Evolutionary conservation across 257 asterid species (phyloP).

Genomic region (Cordia subcordata): DNA sequence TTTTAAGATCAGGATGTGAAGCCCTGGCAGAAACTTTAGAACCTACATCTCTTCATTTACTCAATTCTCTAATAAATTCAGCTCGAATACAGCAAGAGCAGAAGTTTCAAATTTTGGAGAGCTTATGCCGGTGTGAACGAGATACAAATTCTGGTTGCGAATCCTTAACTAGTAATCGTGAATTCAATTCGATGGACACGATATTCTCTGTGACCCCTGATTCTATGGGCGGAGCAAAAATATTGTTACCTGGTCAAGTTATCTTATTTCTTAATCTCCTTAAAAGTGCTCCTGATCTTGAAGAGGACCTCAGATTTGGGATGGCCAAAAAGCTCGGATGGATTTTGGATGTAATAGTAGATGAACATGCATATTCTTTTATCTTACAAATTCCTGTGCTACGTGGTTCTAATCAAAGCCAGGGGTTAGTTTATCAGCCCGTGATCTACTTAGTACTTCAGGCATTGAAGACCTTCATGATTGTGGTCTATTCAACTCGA

Average conservation of each 20-base stretch:
- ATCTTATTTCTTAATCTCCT: slow-evolving; percentile 58
- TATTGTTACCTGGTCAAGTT: slow-evolving; percentile 54
- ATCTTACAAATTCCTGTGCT: slow-evolving; percentile 43
- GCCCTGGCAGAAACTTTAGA: slow-evolving; percentile 69
- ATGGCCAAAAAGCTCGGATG: slow-evolving; percentile 78
- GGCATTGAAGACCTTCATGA: slow-evolving; percentile 75
- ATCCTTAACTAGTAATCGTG: slow-evolving; percentile 9
- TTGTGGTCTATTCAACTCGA: slow-evolving; percentile 57
- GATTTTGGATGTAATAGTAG: slow-evolving; percentile 63
- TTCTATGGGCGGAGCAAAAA: slow-evolving; percentile 40
- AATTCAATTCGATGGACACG: slow-evolving; percentile 26
- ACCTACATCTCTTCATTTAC: slow-evolving; percentile 83
- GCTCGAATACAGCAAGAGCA: slow-evolving; percentile 58
- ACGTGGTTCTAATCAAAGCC: slow-evolving; percentile 37
- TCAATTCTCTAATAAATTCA: slow-evolving; percentile 69
- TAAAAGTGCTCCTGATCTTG: slow-evolving; percentile 64
- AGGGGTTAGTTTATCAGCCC: slow-evolving; percentile 53
- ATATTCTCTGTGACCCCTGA: slow-evolving; percentile 39
- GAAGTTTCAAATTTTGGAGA: slow-evolving; percentile 67
- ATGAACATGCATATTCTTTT: slow-evolving; percentile 66
- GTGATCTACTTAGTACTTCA: slow-evolving; percentile 46
- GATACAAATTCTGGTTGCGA: slow-evolving; percentile 24
- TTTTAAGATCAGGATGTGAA: slow-evolving; percentile 56
- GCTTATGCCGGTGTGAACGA: slow-evolving; percentile 48
- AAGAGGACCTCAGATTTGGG: slow-evolving; percentile 54